These are phyloP conservation scores for Mycena rosella DNA, from an alignment of 768 basidiomycete species.

Conservation along the genomic window DNA sequence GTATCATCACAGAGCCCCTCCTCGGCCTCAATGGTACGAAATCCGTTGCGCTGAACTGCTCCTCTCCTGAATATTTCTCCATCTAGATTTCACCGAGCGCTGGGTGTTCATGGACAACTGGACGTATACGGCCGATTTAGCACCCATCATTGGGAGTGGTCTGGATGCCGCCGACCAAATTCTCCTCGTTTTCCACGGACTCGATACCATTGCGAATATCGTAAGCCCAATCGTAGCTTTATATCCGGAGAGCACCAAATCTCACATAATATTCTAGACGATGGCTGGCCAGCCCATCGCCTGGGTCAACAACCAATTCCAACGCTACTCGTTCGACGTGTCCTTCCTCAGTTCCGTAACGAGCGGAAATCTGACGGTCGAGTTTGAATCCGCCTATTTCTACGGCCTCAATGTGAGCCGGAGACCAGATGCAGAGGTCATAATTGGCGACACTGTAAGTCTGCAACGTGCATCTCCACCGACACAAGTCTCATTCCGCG, in stretches of 20 bases:
- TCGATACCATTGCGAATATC: constrained; percentile 70
- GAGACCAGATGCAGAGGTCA: constrained; percentile 60
- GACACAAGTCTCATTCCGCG: not conserved
- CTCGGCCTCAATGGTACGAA: constrained; percentile 57
- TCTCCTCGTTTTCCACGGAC: constrained; percentile 66
- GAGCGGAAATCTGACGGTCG: constrained; percentile 56
- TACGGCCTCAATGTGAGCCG: constrained; percentile 68
- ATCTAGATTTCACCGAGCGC: constrained; percentile 64
- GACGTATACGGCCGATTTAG: constrained; percentile 68
- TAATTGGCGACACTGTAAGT: constrained; percentile 51
- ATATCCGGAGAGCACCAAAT: not conserved
- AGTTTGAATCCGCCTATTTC: constrained; percentile 65
- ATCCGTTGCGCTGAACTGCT: too few species aligned
- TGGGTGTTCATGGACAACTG: constrained; percentile 71
- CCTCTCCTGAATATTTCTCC: not conserved
- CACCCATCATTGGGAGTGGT: constrained; percentile 53
- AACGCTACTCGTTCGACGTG: constrained; percentile 66
- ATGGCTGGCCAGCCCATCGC: constrained; percentile 64
- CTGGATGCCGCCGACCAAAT: constrained; percentile 42
- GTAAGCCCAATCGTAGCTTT: constrained; percentile 44
- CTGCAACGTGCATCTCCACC: not conserved
- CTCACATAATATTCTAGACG: constrained; percentile 49
- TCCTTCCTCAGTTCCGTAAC: constrained; percentile 54
- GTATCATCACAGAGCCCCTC: constrained; percentile 66
- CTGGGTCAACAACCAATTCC: constrained; percentile 72